These are phyloP conservation scores for Senna tora DNA, from an alignment of 306 rosid genomes.

Conservation along the genomic window DNA sequence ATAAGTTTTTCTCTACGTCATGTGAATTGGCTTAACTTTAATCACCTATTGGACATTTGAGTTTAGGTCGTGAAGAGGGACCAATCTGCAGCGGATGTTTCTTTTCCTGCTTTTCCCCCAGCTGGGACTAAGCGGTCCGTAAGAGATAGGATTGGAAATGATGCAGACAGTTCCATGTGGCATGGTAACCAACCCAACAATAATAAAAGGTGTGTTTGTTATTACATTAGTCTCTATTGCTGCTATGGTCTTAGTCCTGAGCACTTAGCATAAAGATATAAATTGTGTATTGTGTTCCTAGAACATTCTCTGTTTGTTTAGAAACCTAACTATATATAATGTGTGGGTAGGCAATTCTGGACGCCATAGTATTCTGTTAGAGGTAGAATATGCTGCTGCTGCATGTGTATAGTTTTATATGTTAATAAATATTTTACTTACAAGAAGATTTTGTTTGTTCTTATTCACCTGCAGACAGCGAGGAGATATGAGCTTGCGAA, in stretches of 20 bases:
- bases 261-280: neutral
- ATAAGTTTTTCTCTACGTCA: constrained; percentile 18
- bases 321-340: neutral
- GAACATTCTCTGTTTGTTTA: constrained; percentile 6
- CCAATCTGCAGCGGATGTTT: constrained; percentile 48
- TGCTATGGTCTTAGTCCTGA: neutral
- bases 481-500: constrained; percentile 55
- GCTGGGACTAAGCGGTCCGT: constrained; percentile 85
- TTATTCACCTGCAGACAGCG: constrained; percentile 65
- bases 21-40: constrained; percentile 29
- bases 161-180: constrained; percentile 48
- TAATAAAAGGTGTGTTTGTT: constrained; percentile 67
- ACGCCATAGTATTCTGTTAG: constrained; percentile 14
- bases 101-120: constrained; percentile 47
- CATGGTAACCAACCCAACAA: constrained; percentile 49
- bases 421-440: constrained; percentile 22
- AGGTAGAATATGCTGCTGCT: constrained; percentile 2
- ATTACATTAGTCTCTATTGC: constrained; percentile 20
- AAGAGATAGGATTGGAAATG: constrained; percentile 86
- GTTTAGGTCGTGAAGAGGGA: constrained; percentile 85
- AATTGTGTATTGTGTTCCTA: neutral
- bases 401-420: neutral
- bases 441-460: constrained; percentile 17
- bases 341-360: neutral
- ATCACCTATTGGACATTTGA: constrained; percentile 35